Evolutionary conservation across 164 flowering plant genomes (phyloP).

Genomic region (Magnolia sinica): DNA sequence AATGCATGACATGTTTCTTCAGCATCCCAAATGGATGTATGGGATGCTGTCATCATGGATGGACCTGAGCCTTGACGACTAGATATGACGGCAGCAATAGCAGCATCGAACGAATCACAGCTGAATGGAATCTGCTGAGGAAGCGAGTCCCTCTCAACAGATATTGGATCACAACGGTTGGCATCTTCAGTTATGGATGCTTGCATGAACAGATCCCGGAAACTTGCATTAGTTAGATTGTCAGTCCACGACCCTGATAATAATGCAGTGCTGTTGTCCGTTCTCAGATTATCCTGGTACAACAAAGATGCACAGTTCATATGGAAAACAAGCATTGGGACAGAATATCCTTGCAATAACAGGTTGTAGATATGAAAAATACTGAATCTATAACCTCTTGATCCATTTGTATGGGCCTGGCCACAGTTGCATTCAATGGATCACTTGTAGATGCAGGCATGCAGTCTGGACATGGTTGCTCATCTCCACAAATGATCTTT

Average conservation of each 20-base stretch:
- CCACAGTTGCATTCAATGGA: slow-evolving; percentile 3
- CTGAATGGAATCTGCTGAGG: slow-evolving; percentile 60
- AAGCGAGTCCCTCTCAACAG: slow-evolving; percentile 32
- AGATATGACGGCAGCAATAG: slow-evolving; percentile 83
- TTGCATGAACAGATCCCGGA: slow-evolving; percentile 68
- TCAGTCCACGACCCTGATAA: slow-evolving; percentile 87
- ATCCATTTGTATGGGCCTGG: background rate
- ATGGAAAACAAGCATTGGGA: background rate
- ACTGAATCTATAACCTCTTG: slow-evolving; percentile 12
- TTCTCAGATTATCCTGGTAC: slow-evolving; percentile 40
- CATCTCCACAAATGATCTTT: slow-evolving; percentile 12
- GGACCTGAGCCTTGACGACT: slow-evolving; percentile 37
- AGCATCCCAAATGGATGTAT: slow-evolving; percentile 82
- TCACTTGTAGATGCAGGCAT: background rate
- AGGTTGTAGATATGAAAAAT: background rate
- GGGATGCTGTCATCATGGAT: slow-evolving; percentile 30
- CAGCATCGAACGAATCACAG: slow-evolving; percentile 95
- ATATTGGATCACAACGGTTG: slow-evolving; percentile 20
- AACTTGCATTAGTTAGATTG: slow-evolving; percentile 74
- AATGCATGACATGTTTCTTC: slow-evolving; percentile 98
- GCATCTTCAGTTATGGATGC: slow-evolving; percentile 34
- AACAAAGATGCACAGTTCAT: background rate
- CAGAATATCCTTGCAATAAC: background rate
- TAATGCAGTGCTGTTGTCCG: slow-evolving; percentile 27
- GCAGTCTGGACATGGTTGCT: slow-evolving; percentile 9